Evolutionary conservation across 2,329 filamentous ascomycete genomes (phyloP), one percentile per base, ranked within the genome.

Genomic region (Cytospora piceicola): DNA sequence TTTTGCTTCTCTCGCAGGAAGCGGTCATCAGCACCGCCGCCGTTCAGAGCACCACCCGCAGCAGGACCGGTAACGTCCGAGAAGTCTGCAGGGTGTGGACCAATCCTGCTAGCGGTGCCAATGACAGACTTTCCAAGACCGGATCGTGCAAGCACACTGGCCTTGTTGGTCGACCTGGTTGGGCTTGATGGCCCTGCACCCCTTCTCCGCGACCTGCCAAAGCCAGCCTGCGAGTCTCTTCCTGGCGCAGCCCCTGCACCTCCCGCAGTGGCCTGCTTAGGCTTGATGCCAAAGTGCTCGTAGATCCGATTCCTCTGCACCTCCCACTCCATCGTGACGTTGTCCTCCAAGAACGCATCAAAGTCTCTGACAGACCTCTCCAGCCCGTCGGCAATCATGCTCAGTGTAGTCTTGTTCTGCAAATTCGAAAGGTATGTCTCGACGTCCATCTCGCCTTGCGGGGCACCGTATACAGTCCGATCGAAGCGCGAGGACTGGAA

Each of bases 291-390:
- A 76, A 99, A 98, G 77, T 99, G 95, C 73, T 97, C 89, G 78
- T 97, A 98, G 69, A 99, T 97, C 70, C 89, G 89, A 77, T 91
- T 92, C 69, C 94, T 90, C 79, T 98, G 94, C 20, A 91, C 90
- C 72, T 97, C 94, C 94, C 95, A 98, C 76, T 98, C 93, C 81
- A 96, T 90, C 34, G 93, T 92, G 58, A 98, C 89, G 74, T 96
- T 96, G 72, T 97, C 94, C 75, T 98, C 94, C 64, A 99, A 83
- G 76, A 97, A 98, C 67, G 87, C 86, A 75, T 99, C 94, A 75
- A 99, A 98, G 74, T 98, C 95, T 64, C 89, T 88, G 67, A 94
- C 90, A 4, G 94, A 95, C 73, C 94, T 88, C 73, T 94, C 90
- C 68, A 98, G 82, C n/a, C 93, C 92, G 75, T 97, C 93, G 39